Base-by-base conservation (phyloP, 768 basidiomycete species). In the Suillus bovinus region DNA sequence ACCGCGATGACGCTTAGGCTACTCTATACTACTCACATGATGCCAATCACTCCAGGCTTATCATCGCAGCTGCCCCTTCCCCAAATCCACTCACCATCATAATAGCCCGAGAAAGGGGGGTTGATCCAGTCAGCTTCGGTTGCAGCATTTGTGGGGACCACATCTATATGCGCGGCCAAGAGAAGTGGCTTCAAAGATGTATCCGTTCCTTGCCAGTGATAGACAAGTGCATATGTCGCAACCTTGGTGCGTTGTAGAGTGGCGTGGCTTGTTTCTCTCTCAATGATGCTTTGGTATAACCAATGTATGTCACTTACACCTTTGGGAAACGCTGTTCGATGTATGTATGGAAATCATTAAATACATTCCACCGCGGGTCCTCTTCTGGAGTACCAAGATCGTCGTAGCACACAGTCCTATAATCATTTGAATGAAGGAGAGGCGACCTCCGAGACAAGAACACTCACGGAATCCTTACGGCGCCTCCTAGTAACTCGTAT, bases 151-250 rank as follows among this genome's bases (percentile, higher is more conserved):
- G 84, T 81, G 1, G 83, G 84, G 5, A 84, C 84, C 16, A 84
- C 82, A 46, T 85, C 84, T 61, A 64, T 63, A 66, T 86, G 84
- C 16, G 80, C 83, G 16, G 80, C 71, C 29, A 84, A 73, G 13
- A 89, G 74, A 2, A 87, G 63, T 0, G 86, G 89, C 69, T 87
- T 87, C 53, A 84, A 71, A 13, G 72, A 68, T 13, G 75, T 59
- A 54, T 84, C 77, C 22, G 78, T 77, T 16, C 87, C 87, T 53
- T 80, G 73, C 86, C 86, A 88, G 24, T 80, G 79, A 68, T 84
- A 86, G 2, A 89, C 73, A n/a, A 88, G 76, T 0, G 83, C 87
- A 54, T 83, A 86, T 0, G 82, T 86, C 66, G 86, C 86, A 61
- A 89, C 79, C 63, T 80, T 81, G 11, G 82, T 83, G 52, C 86